Evolutionary conservation across 331 rosid species (phyloP).

Genomic region (Spiraea crenata): DNA sequence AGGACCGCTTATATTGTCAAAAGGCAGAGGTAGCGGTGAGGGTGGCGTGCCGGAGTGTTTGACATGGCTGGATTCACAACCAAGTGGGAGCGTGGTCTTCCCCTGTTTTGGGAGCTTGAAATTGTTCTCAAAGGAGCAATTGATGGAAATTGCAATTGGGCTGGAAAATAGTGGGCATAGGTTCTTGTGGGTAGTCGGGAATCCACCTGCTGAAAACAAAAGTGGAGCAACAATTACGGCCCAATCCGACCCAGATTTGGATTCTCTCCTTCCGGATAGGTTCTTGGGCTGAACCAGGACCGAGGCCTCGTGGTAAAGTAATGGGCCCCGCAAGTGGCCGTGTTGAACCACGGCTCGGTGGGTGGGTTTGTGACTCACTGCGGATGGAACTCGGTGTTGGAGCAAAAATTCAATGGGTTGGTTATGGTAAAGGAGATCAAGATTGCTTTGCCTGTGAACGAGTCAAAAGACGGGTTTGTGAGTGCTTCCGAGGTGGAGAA

Average conservation of each 20-base stretch:
- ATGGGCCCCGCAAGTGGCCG: slow-evolving; percentile 57
- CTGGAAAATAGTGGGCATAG: slow-evolving; percentile 42
- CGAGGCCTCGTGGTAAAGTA: slow-evolving; percentile 47
- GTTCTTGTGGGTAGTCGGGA: slow-evolving; percentile 43
- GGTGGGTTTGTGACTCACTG: slow-evolving; percentile 63
- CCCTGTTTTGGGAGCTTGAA: slow-evolving; percentile 56
- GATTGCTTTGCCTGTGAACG: slow-evolving; percentile 40
- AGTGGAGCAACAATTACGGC: background rate
- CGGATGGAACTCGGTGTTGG: slow-evolving; percentile 72
- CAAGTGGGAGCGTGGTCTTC: slow-evolving; percentile 46
- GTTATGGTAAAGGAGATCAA: slow-evolving; percentile 45
- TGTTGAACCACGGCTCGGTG: slow-evolving; percentile 46
- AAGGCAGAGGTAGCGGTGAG: background rate
- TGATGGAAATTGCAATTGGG: slow-evolving; percentile 38
- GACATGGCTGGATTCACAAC: slow-evolving; percentile 45
- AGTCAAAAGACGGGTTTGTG: slow-evolving; percentile 38
- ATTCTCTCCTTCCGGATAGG: slow-evolving; percentile 39
- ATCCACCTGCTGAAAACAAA: slow-evolving; percentile 24
- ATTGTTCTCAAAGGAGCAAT: slow-evolving; percentile 29
- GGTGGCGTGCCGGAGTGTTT: slow-evolving; percentile 25
- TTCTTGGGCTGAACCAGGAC: slow-evolving; percentile 42
- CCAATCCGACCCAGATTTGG: slow-evolving; percentile 23
- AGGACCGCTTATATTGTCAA: slow-evolving; percentile 33
- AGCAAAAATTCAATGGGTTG: slow-evolving; percentile 42
- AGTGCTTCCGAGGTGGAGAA: slow-evolving; percentile 36